These are phyloP conservation scores for Naganishia friedmannii DNA, from an alignment of 768 basidiomycete genomes.

Conservation along the genomic window DNA sequence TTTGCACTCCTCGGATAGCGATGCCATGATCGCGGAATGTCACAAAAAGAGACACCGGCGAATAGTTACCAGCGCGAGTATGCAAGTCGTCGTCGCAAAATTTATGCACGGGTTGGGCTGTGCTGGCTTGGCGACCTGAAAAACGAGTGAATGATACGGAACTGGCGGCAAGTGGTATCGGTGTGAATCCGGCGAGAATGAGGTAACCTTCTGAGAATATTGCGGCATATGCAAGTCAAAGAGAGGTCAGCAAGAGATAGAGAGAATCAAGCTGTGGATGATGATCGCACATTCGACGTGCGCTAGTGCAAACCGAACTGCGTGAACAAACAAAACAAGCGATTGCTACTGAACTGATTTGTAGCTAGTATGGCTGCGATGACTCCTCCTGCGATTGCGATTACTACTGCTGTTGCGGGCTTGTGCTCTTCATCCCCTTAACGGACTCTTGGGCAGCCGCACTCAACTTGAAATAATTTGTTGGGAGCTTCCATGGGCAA, in stretches of 20 bases:
- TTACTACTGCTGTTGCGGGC: no score
- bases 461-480: no score
- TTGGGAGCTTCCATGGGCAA: no score
- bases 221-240: background rate
- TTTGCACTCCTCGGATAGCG: background rate
- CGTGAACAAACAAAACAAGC: conserved; percentile 5
- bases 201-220: background rate
- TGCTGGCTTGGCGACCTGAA: background rate
- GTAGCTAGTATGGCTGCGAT: background rate
- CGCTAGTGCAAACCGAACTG: no score
- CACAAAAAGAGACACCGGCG: background rate
- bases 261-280: background rate
- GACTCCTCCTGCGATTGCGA: background rate
- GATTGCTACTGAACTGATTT: background rate
- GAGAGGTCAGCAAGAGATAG: background rate
- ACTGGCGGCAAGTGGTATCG: no score
- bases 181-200: no score
- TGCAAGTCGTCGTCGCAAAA: background rate
- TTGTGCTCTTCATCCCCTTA: no score
- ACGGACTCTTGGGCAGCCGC: no score
- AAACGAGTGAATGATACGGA: background rate
- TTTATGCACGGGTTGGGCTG: background rate
- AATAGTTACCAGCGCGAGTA: background rate
- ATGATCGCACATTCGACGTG: no score
- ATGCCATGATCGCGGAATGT: background rate